Conservation (phyloP, 73 alveolate species). For the Breviolum minutum region DNA sequence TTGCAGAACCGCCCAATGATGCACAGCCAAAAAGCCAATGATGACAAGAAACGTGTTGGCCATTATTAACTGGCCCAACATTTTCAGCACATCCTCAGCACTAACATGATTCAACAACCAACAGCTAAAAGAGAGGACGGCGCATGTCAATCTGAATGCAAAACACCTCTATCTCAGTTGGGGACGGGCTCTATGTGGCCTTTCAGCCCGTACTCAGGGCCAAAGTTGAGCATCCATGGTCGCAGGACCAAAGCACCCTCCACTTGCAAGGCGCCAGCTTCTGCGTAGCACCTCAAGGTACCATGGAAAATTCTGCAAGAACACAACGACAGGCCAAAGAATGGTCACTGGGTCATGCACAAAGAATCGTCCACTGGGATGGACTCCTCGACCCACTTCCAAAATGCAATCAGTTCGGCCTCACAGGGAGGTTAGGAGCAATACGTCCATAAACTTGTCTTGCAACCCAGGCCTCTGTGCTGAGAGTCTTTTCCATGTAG, state of each 20-base stretch:
- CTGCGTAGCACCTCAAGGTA: conserved; percentile 5
- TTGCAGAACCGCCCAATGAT: no score
- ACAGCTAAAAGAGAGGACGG: no score
- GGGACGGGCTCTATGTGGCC: background rate
- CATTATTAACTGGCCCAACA: background rate
- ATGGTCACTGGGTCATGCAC: no score
- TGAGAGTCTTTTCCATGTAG: background rate
- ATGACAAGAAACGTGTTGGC: background rate
- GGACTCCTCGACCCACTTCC: background rate
- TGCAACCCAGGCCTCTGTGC: background rate
- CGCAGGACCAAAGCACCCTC: background rate
- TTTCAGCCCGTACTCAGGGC: background rate
- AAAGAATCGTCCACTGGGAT: background rate
- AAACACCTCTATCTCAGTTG: no score
- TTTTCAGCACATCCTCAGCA: background rate
- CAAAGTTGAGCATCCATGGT: background rate
- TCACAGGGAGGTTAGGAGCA: background rate
- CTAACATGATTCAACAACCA: no score
- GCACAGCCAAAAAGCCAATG: no score
- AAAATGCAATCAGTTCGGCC: background rate
- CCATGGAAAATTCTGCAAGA: no score
- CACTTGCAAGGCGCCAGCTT: background rate
- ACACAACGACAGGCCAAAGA: no score
- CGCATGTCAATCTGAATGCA: no score
- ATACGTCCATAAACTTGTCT: no score